Conservation (phyloP, 805 yeast genomes). For the Ogataea neopini region DNA sequence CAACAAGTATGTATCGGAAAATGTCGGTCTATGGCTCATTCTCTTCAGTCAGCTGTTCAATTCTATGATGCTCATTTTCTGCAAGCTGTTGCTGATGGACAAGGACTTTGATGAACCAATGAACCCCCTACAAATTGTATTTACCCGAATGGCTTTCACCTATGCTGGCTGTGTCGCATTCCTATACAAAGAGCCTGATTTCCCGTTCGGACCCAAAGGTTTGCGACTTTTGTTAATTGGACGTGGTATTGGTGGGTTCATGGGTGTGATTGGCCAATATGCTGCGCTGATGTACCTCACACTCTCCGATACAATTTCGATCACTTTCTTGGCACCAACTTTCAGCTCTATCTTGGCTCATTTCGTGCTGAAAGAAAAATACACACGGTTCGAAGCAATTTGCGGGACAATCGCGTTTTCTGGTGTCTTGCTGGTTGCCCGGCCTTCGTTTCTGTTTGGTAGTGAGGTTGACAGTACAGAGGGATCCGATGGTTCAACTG, state of each 20-base stretch:
- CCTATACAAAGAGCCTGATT: conserved; percentile 48
- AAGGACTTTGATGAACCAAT: conserved; percentile 58
- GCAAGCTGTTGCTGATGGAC: conserved; percentile 73
- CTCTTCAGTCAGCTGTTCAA: conserved; percentile 70
- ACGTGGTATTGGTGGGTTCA: conserved; percentile 73
- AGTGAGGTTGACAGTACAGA: conserved; percentile 2
- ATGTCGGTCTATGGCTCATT: conserved; percentile 59
- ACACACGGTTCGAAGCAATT: conserved; percentile 63
- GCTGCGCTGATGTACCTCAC: conserved; percentile 71
- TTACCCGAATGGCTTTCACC: conserved; percentile 77
- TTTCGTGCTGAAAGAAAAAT: conserved; percentile 62
- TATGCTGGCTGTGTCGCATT: conserved; percentile 51
- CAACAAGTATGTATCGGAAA: conserved; percentile 29
- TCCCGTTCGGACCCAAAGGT: conserved; percentile 69
- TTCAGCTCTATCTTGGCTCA: conserved; percentile 76
- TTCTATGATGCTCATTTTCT: conserved; percentile 72
- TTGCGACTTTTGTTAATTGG: conserved; percentile 52
- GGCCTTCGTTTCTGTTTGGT: conserved; percentile 75
- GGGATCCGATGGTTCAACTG: not conserved
- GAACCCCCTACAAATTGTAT: conserved; percentile 76
- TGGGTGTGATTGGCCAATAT: conserved; percentile 81
- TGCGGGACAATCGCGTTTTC: conserved; percentile 68
- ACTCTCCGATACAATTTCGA: conserved; percentile 78
- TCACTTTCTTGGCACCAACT: conserved; percentile 76
- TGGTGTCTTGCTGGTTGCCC: conserved; percentile 81